phyloP scores from a whole-genome alignment of 768 basidiomycete genomes.

The Kwoniella europaea region DNA sequence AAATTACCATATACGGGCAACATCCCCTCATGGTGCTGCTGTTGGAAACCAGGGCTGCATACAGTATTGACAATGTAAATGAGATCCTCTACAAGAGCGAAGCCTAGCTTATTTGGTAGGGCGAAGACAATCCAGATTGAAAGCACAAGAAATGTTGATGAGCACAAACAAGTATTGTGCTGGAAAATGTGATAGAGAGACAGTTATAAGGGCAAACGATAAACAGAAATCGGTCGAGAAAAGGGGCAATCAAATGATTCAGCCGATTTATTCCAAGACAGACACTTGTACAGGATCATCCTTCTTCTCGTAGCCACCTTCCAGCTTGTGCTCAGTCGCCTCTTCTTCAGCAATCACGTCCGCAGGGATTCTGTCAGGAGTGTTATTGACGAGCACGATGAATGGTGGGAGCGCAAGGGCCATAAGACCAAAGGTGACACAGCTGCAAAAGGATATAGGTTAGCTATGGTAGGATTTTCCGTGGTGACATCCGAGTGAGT shows the following conservation, averaged over 20 bases:
- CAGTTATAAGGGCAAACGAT: too few relatives aligned
- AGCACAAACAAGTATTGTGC: too few relatives aligned
- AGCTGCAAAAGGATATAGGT: conserved; percentile 2
- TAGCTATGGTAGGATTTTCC: background rate
- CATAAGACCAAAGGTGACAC: conserved; percentile 27
- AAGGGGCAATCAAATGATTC: too few relatives aligned
- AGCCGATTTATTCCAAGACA: background rate
- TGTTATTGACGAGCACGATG: conserved; percentile 26
- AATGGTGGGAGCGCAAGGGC: conserved; percentile 16
- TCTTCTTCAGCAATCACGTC: conserved; percentile 25
- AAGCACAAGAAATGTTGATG: too few relatives aligned
- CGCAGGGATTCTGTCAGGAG: conserved; percentile 27
- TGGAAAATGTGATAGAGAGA: too few relatives aligned
- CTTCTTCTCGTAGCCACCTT: conserved; percentile 10
- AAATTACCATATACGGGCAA: background rate
- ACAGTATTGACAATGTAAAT: too few relatives aligned
- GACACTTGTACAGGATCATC: conserved; percentile 5
- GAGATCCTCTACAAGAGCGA: too few relatives aligned
- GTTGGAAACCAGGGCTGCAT: too few relatives aligned
- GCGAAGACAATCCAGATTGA: too few relatives aligned
- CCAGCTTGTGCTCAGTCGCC: conserved; percentile 4
- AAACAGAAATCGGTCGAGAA: too few relatives aligned
- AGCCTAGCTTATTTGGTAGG: too few relatives aligned
- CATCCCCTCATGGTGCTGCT: background rate
- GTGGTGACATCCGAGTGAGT: too few relatives aligned